Conservation (phyloP, 192 early-diverging fungal species). For the Backusella tuberculispora region DNA sequence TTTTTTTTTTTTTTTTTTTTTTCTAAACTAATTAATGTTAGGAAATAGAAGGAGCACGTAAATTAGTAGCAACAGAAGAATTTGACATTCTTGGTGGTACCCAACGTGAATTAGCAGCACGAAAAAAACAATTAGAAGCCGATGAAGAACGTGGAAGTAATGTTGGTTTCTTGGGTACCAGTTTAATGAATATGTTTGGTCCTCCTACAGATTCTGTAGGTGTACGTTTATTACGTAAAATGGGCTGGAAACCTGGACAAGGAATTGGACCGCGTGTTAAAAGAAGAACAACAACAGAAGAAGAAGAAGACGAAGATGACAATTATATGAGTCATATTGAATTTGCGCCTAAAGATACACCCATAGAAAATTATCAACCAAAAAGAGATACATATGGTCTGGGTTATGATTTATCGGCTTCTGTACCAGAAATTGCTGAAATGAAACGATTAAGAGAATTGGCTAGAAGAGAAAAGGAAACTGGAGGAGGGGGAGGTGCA, state of each 20-base stretch:
- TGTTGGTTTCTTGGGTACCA: slow-evolving; percentile 21
- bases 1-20: slow-evolving; percentile 13
- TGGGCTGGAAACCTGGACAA: slow-evolving; percentile 92
- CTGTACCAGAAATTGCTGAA: slow-evolving; percentile 61
- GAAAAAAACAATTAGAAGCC: slow-evolving; percentile 45
- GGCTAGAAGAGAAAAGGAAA: neutral
- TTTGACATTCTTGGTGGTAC: slow-evolving; percentile 72
- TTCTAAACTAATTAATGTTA: slow-evolving; percentile 30
- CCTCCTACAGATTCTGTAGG: slow-evolving; percentile 66
- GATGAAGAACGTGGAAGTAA: slow-evolving; percentile 50
- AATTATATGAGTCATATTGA: slow-evolving; percentile 49
- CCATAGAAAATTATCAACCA: slow-evolving; percentile 46
- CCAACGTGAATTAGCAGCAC: slow-evolving; percentile 57
- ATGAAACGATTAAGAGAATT: slow-evolving; percentile 45
- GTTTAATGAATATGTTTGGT: slow-evolving; percentile 62
- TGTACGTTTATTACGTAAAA: slow-evolving; percentile 65
- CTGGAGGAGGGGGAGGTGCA: neutral
- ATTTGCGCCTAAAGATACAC: slow-evolving; percentile 74
- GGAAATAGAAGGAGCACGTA: slow-evolving; percentile 51
- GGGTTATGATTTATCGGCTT: slow-evolving; percentile 69
- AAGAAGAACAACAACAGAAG: slow-evolving; percentile 28
- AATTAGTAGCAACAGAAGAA: slow-evolving; percentile 66
- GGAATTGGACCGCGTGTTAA: slow-evolving; percentile 76
- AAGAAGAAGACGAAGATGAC: slow-evolving; percentile 44
- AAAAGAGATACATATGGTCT: slow-evolving; percentile 66